These are phyloP conservation scores for Microdochium nivale DNA, from an alignment of 2,329 filamentous ascomycete genomes.

Conservation along the genomic window DNA sequence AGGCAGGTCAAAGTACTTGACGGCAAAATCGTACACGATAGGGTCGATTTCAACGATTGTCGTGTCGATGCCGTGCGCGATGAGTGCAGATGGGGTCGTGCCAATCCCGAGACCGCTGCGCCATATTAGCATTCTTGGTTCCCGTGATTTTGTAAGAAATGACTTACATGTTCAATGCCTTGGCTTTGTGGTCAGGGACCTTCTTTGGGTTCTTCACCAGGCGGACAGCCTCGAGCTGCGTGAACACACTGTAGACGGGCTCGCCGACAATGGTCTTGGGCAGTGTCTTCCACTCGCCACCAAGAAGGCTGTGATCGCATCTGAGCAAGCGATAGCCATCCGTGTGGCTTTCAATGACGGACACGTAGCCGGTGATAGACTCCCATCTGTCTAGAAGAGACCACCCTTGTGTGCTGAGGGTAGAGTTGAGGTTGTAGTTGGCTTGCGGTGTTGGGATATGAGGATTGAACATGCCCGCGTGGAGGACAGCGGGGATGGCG, in stretches of 20 bases:
- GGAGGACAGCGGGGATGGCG: slow-evolving; percentile 63
- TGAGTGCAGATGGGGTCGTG: slow-evolving; percentile 78
- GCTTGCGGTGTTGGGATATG: slow-evolving; percentile 59
- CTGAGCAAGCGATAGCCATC: slow-evolving; percentile 73
- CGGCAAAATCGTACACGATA: slow-evolving; percentile 74
- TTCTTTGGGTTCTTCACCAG: slow-evolving; percentile 56
- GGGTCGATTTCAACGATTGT: slow-evolving; percentile 95
- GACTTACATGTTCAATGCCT: slow-evolving; percentile 75
- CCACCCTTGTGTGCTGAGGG: slow-evolving; percentile 59
- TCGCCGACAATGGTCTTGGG: slow-evolving; percentile 55
- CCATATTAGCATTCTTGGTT: slow-evolving; percentile 11
- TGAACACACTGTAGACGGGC: slow-evolving; percentile 92
- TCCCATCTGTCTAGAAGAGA: slow-evolving; percentile 73
- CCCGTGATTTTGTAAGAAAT: slow-evolving; percentile 1
- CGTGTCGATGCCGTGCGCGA: slow-evolving; percentile 81
- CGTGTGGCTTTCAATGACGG: slow-evolving; percentile 69
- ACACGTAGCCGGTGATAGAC: slow-evolving; percentile 85
- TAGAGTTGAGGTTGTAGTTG: slow-evolving; percentile 54
- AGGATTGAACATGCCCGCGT: slow-evolving; percentile 63
- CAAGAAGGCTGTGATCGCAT: slow-evolving; percentile 89
- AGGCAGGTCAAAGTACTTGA: slow-evolving; percentile 73
- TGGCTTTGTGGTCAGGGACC: slow-evolving; percentile 56
- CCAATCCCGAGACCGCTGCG: slow-evolving; percentile 80
- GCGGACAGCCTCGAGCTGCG: slow-evolving; percentile 86
- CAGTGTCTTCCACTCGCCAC: slow-evolving; percentile 74